These are phyloP conservation scores for Candida bentonensis DNA, from an alignment of 805 yeast species.

Conservation along the genomic window DNA sequence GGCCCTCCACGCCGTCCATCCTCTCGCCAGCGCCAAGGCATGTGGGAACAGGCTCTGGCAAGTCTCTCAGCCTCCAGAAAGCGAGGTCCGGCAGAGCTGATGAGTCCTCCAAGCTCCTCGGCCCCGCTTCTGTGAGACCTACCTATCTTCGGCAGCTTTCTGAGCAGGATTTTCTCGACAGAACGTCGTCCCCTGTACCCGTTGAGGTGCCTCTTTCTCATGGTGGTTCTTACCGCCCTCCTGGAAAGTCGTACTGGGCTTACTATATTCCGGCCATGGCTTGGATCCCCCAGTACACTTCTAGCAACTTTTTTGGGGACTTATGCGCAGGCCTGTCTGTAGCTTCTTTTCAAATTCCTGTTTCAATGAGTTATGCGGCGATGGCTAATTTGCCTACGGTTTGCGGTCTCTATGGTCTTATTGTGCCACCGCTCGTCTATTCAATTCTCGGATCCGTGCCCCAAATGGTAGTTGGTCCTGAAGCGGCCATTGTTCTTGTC, in stretches of 20 bases:
- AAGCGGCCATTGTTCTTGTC: slow-evolving; percentile 72
- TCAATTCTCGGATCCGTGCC: slow-evolving; percentile 76
- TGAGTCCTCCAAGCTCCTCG: background rate
- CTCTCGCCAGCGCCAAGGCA: too few species aligned
- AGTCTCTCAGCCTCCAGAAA: too few species aligned
- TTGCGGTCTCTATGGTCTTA: slow-evolving; percentile 63
- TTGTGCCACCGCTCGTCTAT: slow-evolving; percentile 67
- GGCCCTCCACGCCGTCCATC: too few species aligned
- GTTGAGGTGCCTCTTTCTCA: background rate
- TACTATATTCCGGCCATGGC: slow-evolving; percentile 44
- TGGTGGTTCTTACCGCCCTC: slow-evolving; percentile 6
- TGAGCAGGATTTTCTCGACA: background rate
- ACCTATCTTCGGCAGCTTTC: background rate
- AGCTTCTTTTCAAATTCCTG: slow-evolving; percentile 85
- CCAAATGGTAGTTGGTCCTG: slow-evolving; percentile 82
- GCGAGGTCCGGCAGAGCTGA: too few species aligned
- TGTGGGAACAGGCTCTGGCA: too few species aligned
- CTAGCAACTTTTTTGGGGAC: slow-evolving; percentile 38
- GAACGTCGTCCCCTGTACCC: slow-evolving; percentile 1
- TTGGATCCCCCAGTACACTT: slow-evolving; percentile 35
- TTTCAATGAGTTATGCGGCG: slow-evolving; percentile 73
- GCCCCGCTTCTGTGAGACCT: background rate
- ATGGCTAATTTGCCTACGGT: slow-evolving; percentile 74
- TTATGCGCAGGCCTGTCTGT: slow-evolving; percentile 71
- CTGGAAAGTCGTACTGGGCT: slow-evolving; percentile 20